Evolutionary conservation across 1,284 basidiomycete genomes (phyloP), one percentile per base, ranked within the genome.

Genomic region (Heterobasidion parviporum): DNA sequence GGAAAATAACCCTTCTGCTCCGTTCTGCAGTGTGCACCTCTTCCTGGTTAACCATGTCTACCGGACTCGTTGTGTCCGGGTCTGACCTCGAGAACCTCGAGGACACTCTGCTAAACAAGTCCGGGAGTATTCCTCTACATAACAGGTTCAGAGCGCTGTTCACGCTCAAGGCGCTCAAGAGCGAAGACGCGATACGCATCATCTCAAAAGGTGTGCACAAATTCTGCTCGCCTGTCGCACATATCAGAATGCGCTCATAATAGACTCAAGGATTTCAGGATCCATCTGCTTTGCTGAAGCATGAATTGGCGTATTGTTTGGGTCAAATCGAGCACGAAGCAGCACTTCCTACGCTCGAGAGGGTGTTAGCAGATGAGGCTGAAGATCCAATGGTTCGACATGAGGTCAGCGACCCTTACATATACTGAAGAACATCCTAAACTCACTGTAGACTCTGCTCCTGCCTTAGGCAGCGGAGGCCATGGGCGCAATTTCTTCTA

Each of bases 361-460:
- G 74, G 2, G 89, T 97, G 6, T 78, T 99, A 35, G 75, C 80
- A 57, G 75, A 92, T 62, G 68, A 71, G 50, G 68, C 74, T 5
- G 87, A 96, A 69, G 94, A 99, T 72, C 87, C 93, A 1, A 99
- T 99, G 97, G 97, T 99, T 57, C 80, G 96, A 55, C 96, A 99
- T 74, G 96, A 99, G 79, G 91, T 90, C 61, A 61, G 75, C 38
- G 5, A 6, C 33, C 54, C 56, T 58, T 46, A 35, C 52, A 16
- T 47, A 14, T 44, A 6, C 6, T 8, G 16, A 16, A 44, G 41
- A 44, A 26, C 26, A 26, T 26, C 26, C 5, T 26, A 26, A 44
- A 8, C 49, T 38, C 41, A 53, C 26, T 34, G 16, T 10, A n/a
- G 20, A 36, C 18, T 34, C 49, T 53, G 12, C 53, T 50, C 20